These are phyloP conservation scores for Zarea fungicola DNA, from an alignment of 2,329 filamentous ascomycete species.

Conservation along the genomic window DNA sequence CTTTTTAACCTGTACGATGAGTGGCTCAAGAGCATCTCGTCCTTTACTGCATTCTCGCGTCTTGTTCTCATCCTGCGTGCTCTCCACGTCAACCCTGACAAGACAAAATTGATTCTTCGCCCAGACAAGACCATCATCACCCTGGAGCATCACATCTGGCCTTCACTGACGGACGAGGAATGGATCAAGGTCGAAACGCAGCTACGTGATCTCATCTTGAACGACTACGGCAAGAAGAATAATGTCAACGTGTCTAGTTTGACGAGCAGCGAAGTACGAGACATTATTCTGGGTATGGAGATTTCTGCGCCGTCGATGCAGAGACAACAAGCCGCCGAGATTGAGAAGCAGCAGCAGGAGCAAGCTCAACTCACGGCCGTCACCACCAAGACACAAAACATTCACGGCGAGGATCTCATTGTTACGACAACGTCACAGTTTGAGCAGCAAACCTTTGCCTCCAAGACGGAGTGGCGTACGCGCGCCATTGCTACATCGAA, in stretches of 20 bases:
- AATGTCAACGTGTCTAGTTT: constrained; percentile 97
- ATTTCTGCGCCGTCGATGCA: constrained; percentile 98
- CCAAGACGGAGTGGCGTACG: constrained; percentile 98
- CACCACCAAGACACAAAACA: constrained; percentile 96
- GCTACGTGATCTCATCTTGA: constrained; percentile 89
- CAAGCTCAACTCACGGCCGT: constrained; percentile 94
- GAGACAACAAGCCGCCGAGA: constrained; percentile 94
- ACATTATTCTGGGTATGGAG: constrained; percentile 99
- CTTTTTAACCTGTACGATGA: constrained; percentile 98
- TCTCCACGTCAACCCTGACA: constrained; percentile 95
- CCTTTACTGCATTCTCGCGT: constrained; percentile 96
- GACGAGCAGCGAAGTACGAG: constrained; percentile 93
- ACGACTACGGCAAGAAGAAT: constrained; percentile 99
- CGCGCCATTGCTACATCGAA: constrained; percentile 95
- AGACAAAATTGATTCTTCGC: constrained; percentile 90
- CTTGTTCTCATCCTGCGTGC: constrained; percentile 89
- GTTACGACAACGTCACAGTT: constrained; percentile 98
- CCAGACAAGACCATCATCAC: constrained; percentile 98
- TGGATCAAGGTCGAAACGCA: constrained; percentile 99
- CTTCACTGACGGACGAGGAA: constrained; percentile 85
- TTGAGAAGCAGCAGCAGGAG: constrained; percentile 98
- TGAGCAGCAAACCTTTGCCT: constrained; percentile 95
- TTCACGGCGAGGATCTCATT: constrained; percentile 94
- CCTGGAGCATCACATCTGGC: constrained; percentile 98
- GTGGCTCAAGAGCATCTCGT: constrained; percentile 97